Evolutionary conservation across 2,329 filamentous ascomycete species (phyloP).

Genomic region (Colletotrichum tofieldiae): DNA sequence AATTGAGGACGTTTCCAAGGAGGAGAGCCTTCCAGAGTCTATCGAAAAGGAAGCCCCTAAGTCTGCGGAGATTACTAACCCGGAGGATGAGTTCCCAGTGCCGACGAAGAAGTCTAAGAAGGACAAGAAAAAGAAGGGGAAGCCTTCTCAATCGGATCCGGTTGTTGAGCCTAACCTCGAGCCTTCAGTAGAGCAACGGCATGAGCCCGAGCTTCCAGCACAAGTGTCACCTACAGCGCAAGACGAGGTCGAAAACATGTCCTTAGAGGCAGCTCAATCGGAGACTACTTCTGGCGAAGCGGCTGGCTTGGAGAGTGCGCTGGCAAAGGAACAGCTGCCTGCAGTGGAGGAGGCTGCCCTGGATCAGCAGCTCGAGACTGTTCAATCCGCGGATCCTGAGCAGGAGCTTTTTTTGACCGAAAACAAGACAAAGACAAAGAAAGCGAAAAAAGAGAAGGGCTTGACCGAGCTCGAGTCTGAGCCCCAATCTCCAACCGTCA

Average conservation of each 20-base stretch:
- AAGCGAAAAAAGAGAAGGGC: slow-evolving; percentile 30
- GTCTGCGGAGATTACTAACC: slow-evolving; percentile 31
- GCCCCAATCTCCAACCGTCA: not conserved
- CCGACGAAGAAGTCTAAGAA: slow-evolving; percentile 43
- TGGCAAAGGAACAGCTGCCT: slow-evolving; percentile 10
- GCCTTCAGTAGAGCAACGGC: not conserved
- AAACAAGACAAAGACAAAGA: slow-evolving; percentile 28
- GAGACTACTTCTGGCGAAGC: slow-evolving; percentile 24
- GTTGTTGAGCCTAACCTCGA: not conserved
- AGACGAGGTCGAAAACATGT: not conserved
- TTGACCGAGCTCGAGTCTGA: slow-evolving; percentile 40
- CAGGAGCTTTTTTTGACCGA: slow-evolving; percentile 36
- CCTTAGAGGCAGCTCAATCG: not conserved
- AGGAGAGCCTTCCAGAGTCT: not conserved
- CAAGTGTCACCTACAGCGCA: not conserved
- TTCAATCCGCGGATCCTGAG: slow-evolving; percentile 41
- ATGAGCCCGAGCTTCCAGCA: not conserved
- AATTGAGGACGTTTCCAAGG: not conserved
- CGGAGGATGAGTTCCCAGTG: slow-evolving; percentile 43
- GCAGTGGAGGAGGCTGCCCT: not conserved
- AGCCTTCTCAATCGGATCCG: slow-evolving; percentile 43
- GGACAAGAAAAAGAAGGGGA: slow-evolving; percentile 46
- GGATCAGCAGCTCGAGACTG: not conserved
- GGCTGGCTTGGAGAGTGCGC: slow-evolving; percentile 33
- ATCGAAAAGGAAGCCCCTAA: slow-evolving; percentile 19